A percentile compares a stretch with the other conserved stretches of the same genome.
phyloP scores from a whole-genome alignment of 164 flowering plant species.

The Nelumbo lutea region DNA sequence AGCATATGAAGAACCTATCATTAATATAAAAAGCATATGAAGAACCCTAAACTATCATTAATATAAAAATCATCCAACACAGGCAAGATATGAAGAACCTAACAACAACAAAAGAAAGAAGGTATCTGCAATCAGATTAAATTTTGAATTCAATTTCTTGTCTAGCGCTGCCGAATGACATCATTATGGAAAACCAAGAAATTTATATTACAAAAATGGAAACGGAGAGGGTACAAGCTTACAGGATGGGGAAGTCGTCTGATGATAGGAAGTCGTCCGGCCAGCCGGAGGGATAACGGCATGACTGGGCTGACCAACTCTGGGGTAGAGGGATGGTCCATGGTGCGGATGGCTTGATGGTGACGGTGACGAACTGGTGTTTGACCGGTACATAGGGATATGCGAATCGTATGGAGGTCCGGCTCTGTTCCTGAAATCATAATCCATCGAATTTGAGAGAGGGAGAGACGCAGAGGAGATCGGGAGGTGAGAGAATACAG shows the following conservation, averaged over 20 bases:
- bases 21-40: background rate
- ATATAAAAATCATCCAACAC: background rate
- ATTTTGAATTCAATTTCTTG: no score
- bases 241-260: conserved; percentile 16
- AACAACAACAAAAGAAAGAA: background rate
- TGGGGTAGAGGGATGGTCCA: conserved; percentile 32
- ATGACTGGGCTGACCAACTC: conserved; percentile 28
- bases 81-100: background rate
- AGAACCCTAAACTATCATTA: background rate
- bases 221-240: conserved; percentile 2
- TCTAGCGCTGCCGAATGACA: no score
- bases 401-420: conserved; percentile 29
- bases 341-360: conserved; percentile 29
- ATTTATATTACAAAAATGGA: no score
- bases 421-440: conserved; percentile 40
- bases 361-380: conserved; percentile 16
- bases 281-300: conserved; percentile 14
- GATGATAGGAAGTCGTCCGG: conserved; percentile 26
- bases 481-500: no score
- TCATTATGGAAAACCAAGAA: no score
- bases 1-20: no score
- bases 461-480: conserved; percentile 1
- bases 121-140: no score
- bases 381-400: conserved; percentile 24
- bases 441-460: conserved; percentile 27